Conservation (phyloP, 2,329 filamentous ascomycete species). For the Diatrype stigma region DNA sequence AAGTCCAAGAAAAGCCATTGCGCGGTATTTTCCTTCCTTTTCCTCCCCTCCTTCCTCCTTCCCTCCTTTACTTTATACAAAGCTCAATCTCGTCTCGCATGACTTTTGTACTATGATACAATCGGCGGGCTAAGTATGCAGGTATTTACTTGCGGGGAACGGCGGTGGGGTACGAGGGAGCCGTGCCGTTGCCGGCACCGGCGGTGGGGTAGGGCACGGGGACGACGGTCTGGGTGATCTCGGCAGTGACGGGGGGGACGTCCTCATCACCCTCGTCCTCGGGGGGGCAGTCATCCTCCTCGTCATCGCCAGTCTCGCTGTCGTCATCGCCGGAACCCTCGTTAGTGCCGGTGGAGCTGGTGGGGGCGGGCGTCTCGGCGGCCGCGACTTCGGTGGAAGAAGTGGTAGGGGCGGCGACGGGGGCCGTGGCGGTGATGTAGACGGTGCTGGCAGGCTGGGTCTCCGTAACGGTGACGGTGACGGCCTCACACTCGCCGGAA, state of each 20-base stretch:
- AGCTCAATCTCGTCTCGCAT: not conserved
- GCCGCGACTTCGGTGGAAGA: conserved; percentile 9
- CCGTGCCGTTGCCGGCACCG: conserved; percentile 32
- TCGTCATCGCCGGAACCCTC: conserved; percentile 12
- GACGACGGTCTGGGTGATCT: conserved; percentile 24
- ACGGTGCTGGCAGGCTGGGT: conserved; percentile 25
- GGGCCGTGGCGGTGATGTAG: conserved; percentile 23
- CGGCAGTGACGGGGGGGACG: conserved; percentile 13
- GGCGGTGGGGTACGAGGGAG: conserved; percentile 25
- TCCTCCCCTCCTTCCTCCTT: too few species aligned
- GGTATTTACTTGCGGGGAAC: conserved; percentile 10
- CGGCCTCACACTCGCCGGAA: conserved; percentile 15
- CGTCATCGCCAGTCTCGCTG: conserved; percentile 9
- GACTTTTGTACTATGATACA: not conserved
- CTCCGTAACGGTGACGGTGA: conserved; percentile 28
- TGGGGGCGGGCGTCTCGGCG: conserved; percentile 4
- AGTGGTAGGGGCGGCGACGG: conserved; percentile 2
- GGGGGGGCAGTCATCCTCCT: conserved; percentile 11
- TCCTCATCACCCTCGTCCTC: conserved; percentile 18
- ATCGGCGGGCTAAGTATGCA: not conserved
- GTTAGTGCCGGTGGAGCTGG: conserved; percentile 2
- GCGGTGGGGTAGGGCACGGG: conserved; percentile 37
- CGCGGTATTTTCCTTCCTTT: too few species aligned
- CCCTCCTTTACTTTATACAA: too few species aligned
- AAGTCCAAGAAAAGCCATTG: not conserved